phyloP scores from a whole-genome alignment of 306 rosid genomes.

The Gillenia trifoliata region DNA sequence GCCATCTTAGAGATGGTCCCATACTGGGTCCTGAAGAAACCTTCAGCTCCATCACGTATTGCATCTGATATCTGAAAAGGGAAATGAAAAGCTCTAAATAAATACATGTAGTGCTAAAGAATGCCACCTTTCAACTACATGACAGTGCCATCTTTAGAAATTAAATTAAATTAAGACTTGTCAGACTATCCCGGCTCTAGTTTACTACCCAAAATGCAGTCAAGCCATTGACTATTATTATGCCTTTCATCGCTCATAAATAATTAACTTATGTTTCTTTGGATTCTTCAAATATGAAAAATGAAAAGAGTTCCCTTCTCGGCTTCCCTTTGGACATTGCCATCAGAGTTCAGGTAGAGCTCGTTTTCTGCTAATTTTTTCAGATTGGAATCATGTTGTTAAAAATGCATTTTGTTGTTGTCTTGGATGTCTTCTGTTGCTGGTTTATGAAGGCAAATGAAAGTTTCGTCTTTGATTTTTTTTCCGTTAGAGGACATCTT shows the following conservation, averaged over 20 bases:
- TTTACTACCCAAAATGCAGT: neutral
- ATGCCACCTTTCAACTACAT: neutral
- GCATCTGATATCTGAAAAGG: slow-evolving; percentile 85
- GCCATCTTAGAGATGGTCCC: slow-evolving; percentile 99
- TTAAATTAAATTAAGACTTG: neutral
- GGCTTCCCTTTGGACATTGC: neutral
- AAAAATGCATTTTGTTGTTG: neutral
- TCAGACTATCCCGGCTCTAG: neutral
- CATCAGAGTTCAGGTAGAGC: neutral
- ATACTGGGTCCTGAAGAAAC: slow-evolving; percentile 95
- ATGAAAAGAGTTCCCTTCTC: neutral
- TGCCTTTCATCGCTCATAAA: neutral
- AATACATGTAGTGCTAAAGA: slow-evolving; percentile 17
- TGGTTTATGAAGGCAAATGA: neutral
- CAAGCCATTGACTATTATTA: neutral
- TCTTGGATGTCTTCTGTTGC: neutral
- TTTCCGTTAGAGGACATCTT: neutral
- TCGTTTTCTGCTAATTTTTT: neutral
- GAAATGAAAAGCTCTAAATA: slow-evolving; percentile 8
- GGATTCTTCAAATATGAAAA: neutral
- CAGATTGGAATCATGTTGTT: neutral
- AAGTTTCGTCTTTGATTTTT: neutral
- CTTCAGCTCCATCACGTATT: slow-evolving; percentile 99
- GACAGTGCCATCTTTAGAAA: too few species aligned
- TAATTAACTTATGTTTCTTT: neutral